Percentiles rank a stretch among this genome's conserved stretches.
These are phyloP conservation scores for Lepidium aucheri DNA, from an alignment of 345 rosid species.

Conservation along the genomic window DNA sequence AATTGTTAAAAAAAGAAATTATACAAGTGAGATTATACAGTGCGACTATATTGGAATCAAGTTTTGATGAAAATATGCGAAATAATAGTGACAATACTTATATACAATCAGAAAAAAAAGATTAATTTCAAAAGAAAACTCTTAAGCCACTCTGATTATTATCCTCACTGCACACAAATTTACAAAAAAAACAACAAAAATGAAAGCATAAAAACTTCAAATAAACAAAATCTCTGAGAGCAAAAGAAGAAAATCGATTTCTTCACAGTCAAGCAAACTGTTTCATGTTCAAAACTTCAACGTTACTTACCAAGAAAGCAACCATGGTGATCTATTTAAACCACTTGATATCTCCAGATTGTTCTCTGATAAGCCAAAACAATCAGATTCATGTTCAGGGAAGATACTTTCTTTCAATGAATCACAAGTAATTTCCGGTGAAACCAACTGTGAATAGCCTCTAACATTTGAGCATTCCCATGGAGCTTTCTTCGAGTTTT, in stretches of 20 bases:
- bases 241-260: slow-evolving; percentile 22
- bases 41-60: too few relatives aligned
- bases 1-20: too few relatives aligned
- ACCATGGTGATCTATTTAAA: slow-evolving; percentile 38
- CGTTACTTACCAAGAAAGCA: slow-evolving; percentile 50
- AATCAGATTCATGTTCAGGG: slow-evolving; percentile 55
- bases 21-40: too few relatives aligned
- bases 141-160: slow-evolving; percentile 46
- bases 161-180: slow-evolving; percentile 62
- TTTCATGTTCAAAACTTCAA: background rate
- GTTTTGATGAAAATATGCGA: too few relatives aligned
- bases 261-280: slow-evolving; percentile 27
- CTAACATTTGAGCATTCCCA: slow-evolving; percentile 76
- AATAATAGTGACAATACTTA: too few relatives aligned
- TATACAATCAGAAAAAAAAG: background rate
- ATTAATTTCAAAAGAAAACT: slow-evolving; percentile 7
- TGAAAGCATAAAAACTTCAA: slow-evolving; percentile 18
- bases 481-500: slow-evolving; percentile 30
- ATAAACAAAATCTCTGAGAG: slow-evolving; percentile 9
- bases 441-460: slow-evolving; percentile 72
- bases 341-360: slow-evolving; percentile 31
- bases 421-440: slow-evolving; percentile 60
- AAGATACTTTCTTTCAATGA: slow-evolving; percentile 46
- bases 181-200: slow-evolving; percentile 43
- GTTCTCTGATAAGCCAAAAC: slow-evolving; percentile 46